A percentile compares a stretch with the other conserved stretches of the same genome.
Evolutionary conservation across 2,329 filamentous ascomycete species (phyloP).

Genomic region (Fusarium xylarioides): DNA sequence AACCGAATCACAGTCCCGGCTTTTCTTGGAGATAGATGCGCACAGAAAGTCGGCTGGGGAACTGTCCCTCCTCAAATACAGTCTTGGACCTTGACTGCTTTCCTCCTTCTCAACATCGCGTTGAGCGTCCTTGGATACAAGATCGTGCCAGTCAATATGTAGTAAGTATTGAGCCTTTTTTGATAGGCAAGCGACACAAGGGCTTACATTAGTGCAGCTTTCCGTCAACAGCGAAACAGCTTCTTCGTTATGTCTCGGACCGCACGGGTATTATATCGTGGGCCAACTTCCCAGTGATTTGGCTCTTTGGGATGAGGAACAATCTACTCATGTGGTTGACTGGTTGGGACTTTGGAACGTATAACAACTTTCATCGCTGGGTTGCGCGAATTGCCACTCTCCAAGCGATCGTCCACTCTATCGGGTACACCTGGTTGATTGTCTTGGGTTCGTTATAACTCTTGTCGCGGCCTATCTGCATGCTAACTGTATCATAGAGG

Average conservation of each 20-base stretch:
- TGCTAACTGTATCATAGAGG: slow-evolving; percentile 43
- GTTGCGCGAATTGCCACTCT: slow-evolving; percentile 69
- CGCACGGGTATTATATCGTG: slow-evolving; percentile 71
- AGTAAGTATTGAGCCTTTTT: slow-evolving; percentile 43
- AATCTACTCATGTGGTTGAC: slow-evolving; percentile 73
- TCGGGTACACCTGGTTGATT: slow-evolving; percentile 64
- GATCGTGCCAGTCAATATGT: slow-evolving; percentile 51
- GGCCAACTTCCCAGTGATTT: slow-evolving; percentile 70
- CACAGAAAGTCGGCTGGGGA: slow-evolving; percentile 56
- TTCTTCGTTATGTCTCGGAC: slow-evolving; percentile 66
- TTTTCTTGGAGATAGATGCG: slow-evolving; percentile 48
- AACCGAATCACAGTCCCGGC: slow-evolving; percentile 51
- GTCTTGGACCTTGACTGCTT: slow-evolving; percentile 50
- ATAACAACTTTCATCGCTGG: slow-evolving; percentile 74
- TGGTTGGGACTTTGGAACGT: slow-evolving; percentile 73
- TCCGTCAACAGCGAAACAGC: slow-evolving; percentile 45
- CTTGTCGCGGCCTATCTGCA: fast-evolving
- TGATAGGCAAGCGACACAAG: no score
- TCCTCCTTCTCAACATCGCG: slow-evolving; percentile 51
- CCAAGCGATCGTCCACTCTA: slow-evolving; percentile 69
- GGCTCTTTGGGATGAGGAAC: slow-evolving; percentile 74
- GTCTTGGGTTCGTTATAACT: slow-evolving; percentile 42
- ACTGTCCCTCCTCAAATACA: slow-evolving; percentile 57
- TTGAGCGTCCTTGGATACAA: slow-evolving; percentile 51
- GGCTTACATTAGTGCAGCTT: slow-evolving; percentile 38